Percentiles rank a stretch among this genome's conserved stretches.
Evolutionary conservation across 768 basidiomycete species (phyloP).

Genomic region (Kwoniella shandongensis): DNA sequence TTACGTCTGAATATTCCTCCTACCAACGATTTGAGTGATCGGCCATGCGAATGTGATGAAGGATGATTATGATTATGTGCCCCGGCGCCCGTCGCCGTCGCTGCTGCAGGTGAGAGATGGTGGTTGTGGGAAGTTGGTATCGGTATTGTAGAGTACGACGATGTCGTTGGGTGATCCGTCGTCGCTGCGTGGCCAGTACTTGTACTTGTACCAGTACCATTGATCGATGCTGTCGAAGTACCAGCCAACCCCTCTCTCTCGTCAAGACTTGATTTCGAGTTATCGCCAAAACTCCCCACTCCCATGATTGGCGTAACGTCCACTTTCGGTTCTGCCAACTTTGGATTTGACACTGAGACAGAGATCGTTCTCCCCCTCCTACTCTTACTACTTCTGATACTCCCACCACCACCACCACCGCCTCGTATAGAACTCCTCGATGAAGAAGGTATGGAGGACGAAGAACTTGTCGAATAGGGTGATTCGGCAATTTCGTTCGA

Average conservation of each 20-base stretch:
- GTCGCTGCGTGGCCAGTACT: conserved; percentile 2
- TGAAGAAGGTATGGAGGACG: conserved; percentile 41
- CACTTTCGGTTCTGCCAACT: conserved; percentile 28
- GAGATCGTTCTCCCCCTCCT: conserved; percentile 13
- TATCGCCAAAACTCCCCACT: background rate
- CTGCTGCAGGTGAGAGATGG: background rate
- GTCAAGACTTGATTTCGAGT: too few species aligned
- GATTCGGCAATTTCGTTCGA: background rate
- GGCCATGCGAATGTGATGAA: conserved; percentile 13
- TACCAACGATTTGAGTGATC: conserved; percentile 36
- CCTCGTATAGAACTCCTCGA: conserved; percentile 32
- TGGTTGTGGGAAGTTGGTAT: background rate
- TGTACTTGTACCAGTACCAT: too few species aligned
- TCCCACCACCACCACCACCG: too few species aligned
- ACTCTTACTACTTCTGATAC: conserved; percentile 5
- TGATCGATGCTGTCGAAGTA: too few species aligned
- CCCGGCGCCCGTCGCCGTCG: background rate
- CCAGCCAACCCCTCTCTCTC: too few species aligned
- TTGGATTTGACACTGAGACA: conserved; percentile 21
- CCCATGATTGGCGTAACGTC: conserved; percentile 16
- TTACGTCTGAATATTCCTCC: conserved; percentile 39
- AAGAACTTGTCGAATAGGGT: conserved; percentile 22
- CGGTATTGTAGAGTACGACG: conserved; percentile 1
- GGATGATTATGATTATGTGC: conserved; percentile 5
- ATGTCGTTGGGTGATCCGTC: conserved; percentile 1